Evolutionary conservation across 768 basidiomycete species (phyloP).

Genomic region (Plicaturopsis crispa): DNA sequence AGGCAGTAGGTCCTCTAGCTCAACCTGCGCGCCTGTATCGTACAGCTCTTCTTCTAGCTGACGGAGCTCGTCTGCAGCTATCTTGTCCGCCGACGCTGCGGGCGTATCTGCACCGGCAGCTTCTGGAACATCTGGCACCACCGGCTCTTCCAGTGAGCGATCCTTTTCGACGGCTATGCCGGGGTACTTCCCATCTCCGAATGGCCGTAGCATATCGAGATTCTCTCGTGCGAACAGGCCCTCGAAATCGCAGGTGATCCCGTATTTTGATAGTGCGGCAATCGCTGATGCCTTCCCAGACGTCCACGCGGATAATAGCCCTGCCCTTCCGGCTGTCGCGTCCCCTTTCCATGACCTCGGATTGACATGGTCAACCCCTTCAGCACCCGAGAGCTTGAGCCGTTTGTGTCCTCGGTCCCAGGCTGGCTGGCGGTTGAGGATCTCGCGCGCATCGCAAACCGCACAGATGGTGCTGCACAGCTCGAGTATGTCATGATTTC

Average conservation of each 20-base stretch:
- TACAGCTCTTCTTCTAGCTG: too few species aligned
- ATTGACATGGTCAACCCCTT: conserved; percentile 8
- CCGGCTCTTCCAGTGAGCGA: too few species aligned
- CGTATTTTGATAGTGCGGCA: too few species aligned
- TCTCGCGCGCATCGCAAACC: conserved; percentile 5
- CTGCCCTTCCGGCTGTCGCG: neutral
- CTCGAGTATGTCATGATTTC: too few species aligned
- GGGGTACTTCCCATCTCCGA: conserved; percentile 5
- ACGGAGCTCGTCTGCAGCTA: too few species aligned
- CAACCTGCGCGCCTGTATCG: too few species aligned
- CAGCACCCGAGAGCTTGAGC: conserved; percentile 4
- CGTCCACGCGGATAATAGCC: conserved; percentile 3
- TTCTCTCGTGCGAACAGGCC: neutral
- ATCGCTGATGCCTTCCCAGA: conserved; percentile 3
- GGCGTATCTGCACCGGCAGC: too few species aligned
- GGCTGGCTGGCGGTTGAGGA: conserved; percentile 5
- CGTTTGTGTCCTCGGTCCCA: conserved; percentile 4
- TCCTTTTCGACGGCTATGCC: conserved; percentile 3
- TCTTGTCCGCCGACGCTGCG: too few species aligned
- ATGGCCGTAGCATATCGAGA: conserved; percentile 5
- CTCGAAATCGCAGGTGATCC: too few species aligned
- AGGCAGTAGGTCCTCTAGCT: too few species aligned
- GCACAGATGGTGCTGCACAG: too few species aligned
- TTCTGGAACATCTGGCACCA: too few species aligned
- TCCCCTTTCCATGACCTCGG: conserved; percentile 3